Evolutionary conservation across 1,139 yeast species (phyloP), one percentile per base, ranked within the genome.

Genomic region (Geotrichum cucujoidarum): DNA sequence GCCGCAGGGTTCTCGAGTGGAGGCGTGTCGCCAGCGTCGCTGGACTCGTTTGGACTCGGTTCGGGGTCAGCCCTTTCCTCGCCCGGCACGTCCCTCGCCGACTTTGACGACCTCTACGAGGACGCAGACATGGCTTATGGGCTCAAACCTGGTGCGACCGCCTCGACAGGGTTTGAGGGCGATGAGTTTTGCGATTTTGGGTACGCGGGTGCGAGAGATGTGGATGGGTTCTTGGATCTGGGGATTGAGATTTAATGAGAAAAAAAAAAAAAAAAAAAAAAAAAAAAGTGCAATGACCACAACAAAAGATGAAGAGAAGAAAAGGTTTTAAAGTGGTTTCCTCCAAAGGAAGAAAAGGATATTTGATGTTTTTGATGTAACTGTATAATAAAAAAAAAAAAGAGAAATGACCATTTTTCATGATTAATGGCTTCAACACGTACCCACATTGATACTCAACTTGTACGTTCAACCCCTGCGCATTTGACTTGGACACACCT

Each of bases 151-250:
- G 27, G 31, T 21, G 30, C 6, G 24, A 27, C 6, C 32, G 32
- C n/a, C 7, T n/a, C 27, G 5, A 4, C 33, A 11, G n/a, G n/a
- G n/a, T 25, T 38, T 27, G 33, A 25, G 29, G 20, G 33, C 13
- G 49, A 46, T 24, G 45, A 45, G 11, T 46, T 46, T 36, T 46
- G 45, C 40, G 31, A 41, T 11, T 46, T 46, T 46, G 49, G 41
- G 20, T 35, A 35, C 31, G 10, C 31, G 16, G 48, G 25, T 16
- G 14, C 33, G 16, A n/a, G 24, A 22, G 49, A 46, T 16, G 45
- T 41, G 7, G 40, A 45, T 31, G 49, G 49, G 11, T 46, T 46
- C 22, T 33, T 46, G 14, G 49, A 46, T 36, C 32, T 46, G 8
- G 49, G 42, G 7, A 46, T 46, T n/a, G 35, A 40, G 7, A 46